Percentiles rank a stretch among this genome's conserved stretches.
phyloP scores from a whole-genome alignment of 225 moss, liverwort and hornwort genomes.

The Sphagnum contortum region DNA sequence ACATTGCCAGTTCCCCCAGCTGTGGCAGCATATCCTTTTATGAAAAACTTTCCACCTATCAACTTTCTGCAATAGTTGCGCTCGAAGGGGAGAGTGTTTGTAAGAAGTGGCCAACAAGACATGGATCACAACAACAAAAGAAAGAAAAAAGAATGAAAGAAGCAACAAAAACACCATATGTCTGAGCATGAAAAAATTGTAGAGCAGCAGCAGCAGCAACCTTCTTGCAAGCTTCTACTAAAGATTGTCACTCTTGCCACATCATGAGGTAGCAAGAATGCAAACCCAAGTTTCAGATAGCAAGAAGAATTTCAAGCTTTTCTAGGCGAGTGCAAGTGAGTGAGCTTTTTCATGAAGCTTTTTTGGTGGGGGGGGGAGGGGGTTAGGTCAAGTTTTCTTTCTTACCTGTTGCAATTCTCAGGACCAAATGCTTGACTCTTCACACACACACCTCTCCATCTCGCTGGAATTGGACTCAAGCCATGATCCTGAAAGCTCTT shows the following conservation, averaged over 20 bases:
- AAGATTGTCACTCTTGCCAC: background rate
- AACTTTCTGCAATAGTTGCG: slow-evolving; percentile 32
- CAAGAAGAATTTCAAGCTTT: background rate
- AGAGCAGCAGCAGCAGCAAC: too few species aligned
- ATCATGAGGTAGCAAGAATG: background rate
- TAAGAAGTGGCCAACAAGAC: background rate
- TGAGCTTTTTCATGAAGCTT: too few species aligned
- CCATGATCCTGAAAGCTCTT: slow-evolving; percentile 48
- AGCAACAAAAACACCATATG: too few species aligned
- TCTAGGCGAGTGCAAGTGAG: background rate
- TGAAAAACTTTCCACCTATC: slow-evolving; percentile 63
- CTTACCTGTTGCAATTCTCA: slow-evolving; percentile 59
- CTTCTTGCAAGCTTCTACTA: too few species aligned
- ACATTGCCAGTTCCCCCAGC: slow-evolving; percentile 36
- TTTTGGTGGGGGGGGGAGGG: too few species aligned
- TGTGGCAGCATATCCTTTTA: slow-evolving; percentile 57
- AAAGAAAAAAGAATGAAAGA: too few species aligned
- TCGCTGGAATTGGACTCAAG: slow-evolving; percentile 42
- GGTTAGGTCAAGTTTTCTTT: background rate
- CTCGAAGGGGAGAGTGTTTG: too few species aligned
- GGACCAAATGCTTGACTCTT: slow-evolving; percentile 40
- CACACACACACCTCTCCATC: slow-evolving; percentile 68
- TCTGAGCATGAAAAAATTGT: too few species aligned
- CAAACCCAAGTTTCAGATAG: too few species aligned
- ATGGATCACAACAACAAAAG: background rate